Evolutionary conservation across 192 early-diverging fungal species (phyloP).

Genomic region (Mortierella hygrophila): DNA sequence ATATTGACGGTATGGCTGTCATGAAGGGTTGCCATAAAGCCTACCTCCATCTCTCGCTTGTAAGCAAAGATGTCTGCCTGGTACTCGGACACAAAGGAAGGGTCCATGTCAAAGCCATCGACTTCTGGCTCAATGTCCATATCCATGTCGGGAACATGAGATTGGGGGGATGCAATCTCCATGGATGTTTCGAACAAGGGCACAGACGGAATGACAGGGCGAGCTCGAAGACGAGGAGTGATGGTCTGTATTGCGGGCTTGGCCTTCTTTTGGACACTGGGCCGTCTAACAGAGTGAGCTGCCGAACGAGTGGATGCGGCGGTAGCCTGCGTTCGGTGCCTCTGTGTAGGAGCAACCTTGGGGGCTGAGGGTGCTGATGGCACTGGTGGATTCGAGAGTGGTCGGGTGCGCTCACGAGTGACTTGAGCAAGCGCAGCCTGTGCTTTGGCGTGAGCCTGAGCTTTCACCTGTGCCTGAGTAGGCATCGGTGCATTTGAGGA

Average conservation of each 20-base stretch:
- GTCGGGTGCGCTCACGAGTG: not conserved
- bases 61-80: conserved; percentile 74
- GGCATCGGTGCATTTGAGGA: not conserved
- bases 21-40: too few species aligned
- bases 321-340: not conserved
- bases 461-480: not conserved
- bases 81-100: conserved; percentile 67
- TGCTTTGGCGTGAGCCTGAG: not conserved
- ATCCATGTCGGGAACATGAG: conserved; percentile 10
- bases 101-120: conserved; percentile 41
- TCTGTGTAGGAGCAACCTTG: not conserved
- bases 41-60: conserved; percentile 70
- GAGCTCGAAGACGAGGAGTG: not conserved
- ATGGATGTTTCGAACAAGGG: conserved; percentile 15
- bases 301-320: not conserved
- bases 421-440: not conserved
- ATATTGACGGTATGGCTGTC: too few species aligned
- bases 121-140: conserved; percentile 8
- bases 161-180: not conserved
- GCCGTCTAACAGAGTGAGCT: not conserved
- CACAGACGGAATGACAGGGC: conserved; percentile 22
- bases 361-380: conserved; percentile 1
- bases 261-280: not conserved
- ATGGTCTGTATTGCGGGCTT: not conserved
- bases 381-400: not conserved